phyloP scores from a whole-genome alignment of 2,329 filamentous ascomycete genomes.

The Bipolaris bicolor region DNA sequence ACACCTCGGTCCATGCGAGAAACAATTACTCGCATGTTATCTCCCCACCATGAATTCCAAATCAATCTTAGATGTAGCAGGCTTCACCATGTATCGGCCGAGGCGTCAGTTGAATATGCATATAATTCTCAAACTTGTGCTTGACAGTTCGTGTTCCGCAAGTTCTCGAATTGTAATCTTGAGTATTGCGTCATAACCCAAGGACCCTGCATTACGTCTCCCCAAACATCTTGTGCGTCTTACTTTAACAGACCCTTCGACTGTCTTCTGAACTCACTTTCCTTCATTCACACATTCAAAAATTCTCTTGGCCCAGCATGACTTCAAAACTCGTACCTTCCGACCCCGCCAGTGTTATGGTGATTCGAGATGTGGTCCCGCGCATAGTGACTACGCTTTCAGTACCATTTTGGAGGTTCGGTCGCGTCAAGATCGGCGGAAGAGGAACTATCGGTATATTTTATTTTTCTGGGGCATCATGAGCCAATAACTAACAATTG shows the following conservation, averaged over 20 bases:
- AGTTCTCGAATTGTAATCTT: constrained; percentile 15
- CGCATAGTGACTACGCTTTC: constrained; percentile 75
- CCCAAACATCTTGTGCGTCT: constrained; percentile 10
- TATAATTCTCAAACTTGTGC: neutral
- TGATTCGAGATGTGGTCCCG: constrained; percentile 83
- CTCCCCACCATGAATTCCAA: constrained; percentile 9
- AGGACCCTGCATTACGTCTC: constrained; percentile 31
- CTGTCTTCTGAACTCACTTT: neutral
- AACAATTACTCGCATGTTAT: constrained; percentile 12
- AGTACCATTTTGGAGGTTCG: constrained; percentile 83
- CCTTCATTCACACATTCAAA: neutral
- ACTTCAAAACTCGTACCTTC: constrained; percentile 51
- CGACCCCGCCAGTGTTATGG: constrained; percentile 85
- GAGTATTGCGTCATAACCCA: constrained; percentile 31
- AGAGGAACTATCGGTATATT: constrained; percentile 79
- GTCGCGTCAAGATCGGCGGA: constrained; percentile 80
- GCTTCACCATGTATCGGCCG: constrained; percentile 14
- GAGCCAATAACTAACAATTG: constrained; percentile 13
- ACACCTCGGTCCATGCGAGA: constrained; percentile 18
- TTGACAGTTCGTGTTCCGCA: constrained; percentile 4
- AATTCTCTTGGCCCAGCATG: constrained; percentile 32
- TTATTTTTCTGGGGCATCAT: neutral
- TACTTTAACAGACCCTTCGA: neutral
- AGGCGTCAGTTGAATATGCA: constrained; percentile 15
- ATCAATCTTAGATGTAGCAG: neutral